A percentile compares a stretch with the other conserved stretches of the same genome.
Evolutionary conservation across 352 stramenopile genomes (phyloP).

Genomic region (Phytophthora multivora): DNA sequence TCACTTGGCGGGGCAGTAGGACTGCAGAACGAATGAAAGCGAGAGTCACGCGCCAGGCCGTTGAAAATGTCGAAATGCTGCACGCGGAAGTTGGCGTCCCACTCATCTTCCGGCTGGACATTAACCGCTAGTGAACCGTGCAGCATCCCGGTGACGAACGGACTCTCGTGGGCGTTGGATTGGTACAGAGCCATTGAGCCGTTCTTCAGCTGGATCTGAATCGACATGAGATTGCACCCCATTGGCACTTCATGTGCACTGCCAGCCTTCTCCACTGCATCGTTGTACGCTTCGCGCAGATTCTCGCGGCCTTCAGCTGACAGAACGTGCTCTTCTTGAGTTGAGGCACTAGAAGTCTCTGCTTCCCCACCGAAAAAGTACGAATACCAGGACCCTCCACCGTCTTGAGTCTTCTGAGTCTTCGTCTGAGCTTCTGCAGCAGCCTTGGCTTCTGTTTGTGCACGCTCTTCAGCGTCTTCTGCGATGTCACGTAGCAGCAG

Average conservation of each 20-base stretch:
- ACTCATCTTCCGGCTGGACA: slow-evolving; percentile 70
- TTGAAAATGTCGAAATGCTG: slow-evolving; percentile 78
- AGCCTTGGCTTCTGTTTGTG: slow-evolving; percentile 34
- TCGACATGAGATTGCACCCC: slow-evolving; percentile 71
- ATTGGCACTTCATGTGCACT: slow-evolving; percentile 46
- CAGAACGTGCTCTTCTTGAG: slow-evolving; percentile 48
- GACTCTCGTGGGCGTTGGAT: slow-evolving; percentile 37
- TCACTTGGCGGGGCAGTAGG: slow-evolving; percentile 29
- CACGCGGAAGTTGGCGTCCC: slow-evolving; percentile 62
- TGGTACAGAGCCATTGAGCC: slow-evolving; percentile 64
- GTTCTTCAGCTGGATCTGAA: slow-evolving; percentile 66
- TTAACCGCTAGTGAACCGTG: slow-evolving; percentile 62
- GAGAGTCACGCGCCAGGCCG: slow-evolving; percentile 39
- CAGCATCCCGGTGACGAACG: slow-evolving; percentile 55
- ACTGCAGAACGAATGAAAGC: slow-evolving; percentile 70
- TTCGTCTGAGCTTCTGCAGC: slow-evolving; percentile 25
- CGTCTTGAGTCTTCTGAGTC: slow-evolving; percentile 22
- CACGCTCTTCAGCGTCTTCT: slow-evolving; percentile 59
- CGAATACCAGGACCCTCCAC: slow-evolving; percentile 69
- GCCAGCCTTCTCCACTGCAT: slow-evolving; percentile 62
- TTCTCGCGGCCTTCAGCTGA: slow-evolving; percentile 69
- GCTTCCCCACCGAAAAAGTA: slow-evolving; percentile 75
- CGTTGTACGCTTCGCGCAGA: slow-evolving; percentile 76
- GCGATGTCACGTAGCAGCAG: slow-evolving; percentile 63
- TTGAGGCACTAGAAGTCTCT: neutral